Base-by-base conservation (phyloP, 257 asterid genomes). In the Mitragyna speciosa region DNA sequence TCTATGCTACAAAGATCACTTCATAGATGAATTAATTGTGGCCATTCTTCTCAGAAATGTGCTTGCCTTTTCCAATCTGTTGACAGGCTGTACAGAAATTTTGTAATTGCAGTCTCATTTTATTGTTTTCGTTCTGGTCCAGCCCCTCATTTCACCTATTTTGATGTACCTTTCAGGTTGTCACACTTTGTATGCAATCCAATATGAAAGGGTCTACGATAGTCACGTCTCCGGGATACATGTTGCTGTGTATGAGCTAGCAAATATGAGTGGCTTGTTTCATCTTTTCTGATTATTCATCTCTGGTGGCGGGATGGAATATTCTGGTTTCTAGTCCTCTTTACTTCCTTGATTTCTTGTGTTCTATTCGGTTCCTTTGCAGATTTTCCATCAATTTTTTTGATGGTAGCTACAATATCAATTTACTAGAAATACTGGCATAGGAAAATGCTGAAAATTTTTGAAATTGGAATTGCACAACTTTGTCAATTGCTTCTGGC, bases 51-150 rank as follows among this genome's bases (percentile, higher is more conserved):
- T 75, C 70, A 39, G 22, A 56, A 74, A 75, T 56, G 69, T 75
- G 78, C 51, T 33, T 54, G 47, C 58, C 56, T 67, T 81, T 72
- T 59, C 80, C 84, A 80, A 76, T 75, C 79, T 78, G 77, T 77
- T 77, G 85, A 81, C 87, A 81, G 87, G 73, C 80, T 84, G 87
- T 79, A 67, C 47, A 45, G 66, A 31, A 69, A 26, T 28, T 20
- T 30, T 20, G 30, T 24, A 79, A 31, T 59, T 72, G 24, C 16
- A 63, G 9, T 24, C 75, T 49, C 76, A 78, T 68, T 31, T 67
- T 59, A 14, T 51, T 45, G 28, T 54, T 15, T 68, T 28, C 51
- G 51, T 14, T 52, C 22, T 54, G 49, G 52, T 47, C 66, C 80
- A 28, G 49, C 77, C 47, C 39, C 63, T 43, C 22, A 6, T 14